Evolutionary conservation across 257 asterid species (phyloP).

Genomic region (Nemophila menziesii): DNA sequence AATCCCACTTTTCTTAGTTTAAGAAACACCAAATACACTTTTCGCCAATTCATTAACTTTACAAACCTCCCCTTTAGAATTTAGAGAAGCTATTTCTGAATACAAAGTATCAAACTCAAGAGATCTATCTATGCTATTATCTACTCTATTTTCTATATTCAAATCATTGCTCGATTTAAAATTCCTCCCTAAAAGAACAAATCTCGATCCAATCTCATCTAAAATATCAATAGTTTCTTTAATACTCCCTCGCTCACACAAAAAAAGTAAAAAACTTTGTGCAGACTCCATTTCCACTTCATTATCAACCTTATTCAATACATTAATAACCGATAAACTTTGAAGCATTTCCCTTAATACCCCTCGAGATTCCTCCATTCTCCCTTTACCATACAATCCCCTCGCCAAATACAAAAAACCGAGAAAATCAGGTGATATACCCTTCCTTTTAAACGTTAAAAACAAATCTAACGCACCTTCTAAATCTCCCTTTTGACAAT

Average conservation of each 20-base stretch:
- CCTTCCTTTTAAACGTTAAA: conserved; percentile 39
- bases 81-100: neutral
- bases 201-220: conserved; percentile 45
- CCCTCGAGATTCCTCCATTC: conserved; percentile 86
- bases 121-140: neutral
- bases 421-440: conserved; percentile 58
- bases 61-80: neutral
- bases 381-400: conserved; percentile 79
- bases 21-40: neutral
- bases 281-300: conserved; percentile 52
- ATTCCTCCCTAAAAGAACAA: conserved; percentile 27
- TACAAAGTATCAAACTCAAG: neutral
- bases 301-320: conserved; percentile 33
- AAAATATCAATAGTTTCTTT: conserved; percentile 62
- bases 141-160: neutral
- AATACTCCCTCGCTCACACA: conserved; percentile 77
- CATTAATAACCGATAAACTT: conserved; percentile 34
- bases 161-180: neutral
- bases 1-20: no score
- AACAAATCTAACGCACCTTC: conserved; percentile 70
- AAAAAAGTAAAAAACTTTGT: conserved; percentile 36
- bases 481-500: conserved; percentile 71
- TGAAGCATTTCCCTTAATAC: conserved; percentile 78
- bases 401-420: conserved; percentile 66
- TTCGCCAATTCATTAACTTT: neutral